A percentile compares a stretch with the other conserved stretches of the same genome.
Conservation (phyloP, 2,329 filamentous ascomycete species). For the Torrubiella hemipterigena region DNA sequence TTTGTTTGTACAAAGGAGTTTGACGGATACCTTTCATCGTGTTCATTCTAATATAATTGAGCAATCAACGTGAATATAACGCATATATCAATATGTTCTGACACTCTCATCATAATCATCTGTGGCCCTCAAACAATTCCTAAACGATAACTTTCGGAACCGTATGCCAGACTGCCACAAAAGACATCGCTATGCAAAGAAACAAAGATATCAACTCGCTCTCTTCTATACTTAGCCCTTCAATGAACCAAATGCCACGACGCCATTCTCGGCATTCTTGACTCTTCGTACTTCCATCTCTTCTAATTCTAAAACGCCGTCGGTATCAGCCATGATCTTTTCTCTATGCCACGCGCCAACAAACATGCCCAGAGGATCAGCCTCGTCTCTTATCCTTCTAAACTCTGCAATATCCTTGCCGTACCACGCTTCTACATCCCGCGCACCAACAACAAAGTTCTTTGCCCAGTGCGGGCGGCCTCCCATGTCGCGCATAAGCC, state of each 20-base stretch:
- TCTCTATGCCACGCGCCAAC: slow-evolving; percentile 81
- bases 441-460: slow-evolving; percentile 58
- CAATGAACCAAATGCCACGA: slow-evolving; percentile 6
- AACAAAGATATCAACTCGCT: too few relatives aligned
- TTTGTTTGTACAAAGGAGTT: too few relatives aligned
- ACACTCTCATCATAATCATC: too few relatives aligned
- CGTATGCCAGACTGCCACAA: too few relatives aligned
- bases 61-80: too few relatives aligned
- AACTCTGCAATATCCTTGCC: slow-evolving; percentile 55
- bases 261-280: not conserved
- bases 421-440: slow-evolving; percentile 57
- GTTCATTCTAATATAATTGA: too few relatives aligned
- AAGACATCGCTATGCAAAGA: too few relatives aligned
- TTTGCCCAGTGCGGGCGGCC: slow-evolving; percentile 87
- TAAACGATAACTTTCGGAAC: too few relatives aligned
- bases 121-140: too few relatives aligned
- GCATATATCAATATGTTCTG: too few relatives aligned
- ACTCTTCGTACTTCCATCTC: slow-evolving; percentile 20
- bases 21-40: too few relatives aligned
- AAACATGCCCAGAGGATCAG: slow-evolving; percentile 77
- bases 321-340: slow-evolving; percentile 40
- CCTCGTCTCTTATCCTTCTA: slow-evolving; percentile 53
- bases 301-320: slow-evolving; percentile 20
- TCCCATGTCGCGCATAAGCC: slow-evolving; percentile 75
- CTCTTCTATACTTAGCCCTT: too few relatives aligned